Evolutionary conservation across 192 early-diverging fungal species (phyloP).

Genomic region (Chytriomyces sp.): DNA sequence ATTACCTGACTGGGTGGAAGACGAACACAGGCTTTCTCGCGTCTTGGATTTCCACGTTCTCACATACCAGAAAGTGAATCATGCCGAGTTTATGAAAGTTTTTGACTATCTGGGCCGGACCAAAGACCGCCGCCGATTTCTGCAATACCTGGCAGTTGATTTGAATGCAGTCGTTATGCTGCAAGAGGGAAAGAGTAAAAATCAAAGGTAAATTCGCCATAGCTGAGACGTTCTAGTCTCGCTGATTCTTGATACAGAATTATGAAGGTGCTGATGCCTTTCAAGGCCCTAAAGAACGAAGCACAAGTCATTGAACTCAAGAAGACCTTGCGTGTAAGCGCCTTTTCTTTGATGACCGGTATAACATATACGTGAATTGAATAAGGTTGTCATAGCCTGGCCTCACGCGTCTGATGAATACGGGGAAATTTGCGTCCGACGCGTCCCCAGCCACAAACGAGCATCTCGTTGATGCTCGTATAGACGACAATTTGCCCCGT

Average conservation of each 20-base stretch:
- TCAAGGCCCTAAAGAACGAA: neutral
- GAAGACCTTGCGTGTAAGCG: neutral
- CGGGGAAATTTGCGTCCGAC: slow-evolving; percentile 1
- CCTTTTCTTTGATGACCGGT: neutral
- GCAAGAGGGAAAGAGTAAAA: neutral
- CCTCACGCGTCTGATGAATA: neutral
- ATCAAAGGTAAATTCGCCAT: neutral
- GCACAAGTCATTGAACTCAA: slow-evolving; percentile 2
- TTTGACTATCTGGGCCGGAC: too few relatives aligned
- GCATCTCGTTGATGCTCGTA: neutral
- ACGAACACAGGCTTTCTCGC: neutral
- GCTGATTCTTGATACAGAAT: neutral
- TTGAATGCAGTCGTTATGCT: neutral
- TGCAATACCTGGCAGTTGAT: neutral
- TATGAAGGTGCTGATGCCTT: slow-evolving; percentile 3
- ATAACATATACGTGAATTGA: neutral
- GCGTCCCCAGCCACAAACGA: neutral
- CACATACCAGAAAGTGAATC: neutral
- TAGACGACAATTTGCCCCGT: neutral
- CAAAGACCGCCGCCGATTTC: neutral
- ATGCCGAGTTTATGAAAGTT: neutral
- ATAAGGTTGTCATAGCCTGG: neutral
- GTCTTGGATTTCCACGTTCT: neutral
- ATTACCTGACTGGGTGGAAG: neutral
- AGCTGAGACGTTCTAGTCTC: neutral